Evolutionary conservation across 2,329 filamentous ascomycete genomes (phyloP).

Genomic region (Aspergillus novoparasiticus): DNA sequence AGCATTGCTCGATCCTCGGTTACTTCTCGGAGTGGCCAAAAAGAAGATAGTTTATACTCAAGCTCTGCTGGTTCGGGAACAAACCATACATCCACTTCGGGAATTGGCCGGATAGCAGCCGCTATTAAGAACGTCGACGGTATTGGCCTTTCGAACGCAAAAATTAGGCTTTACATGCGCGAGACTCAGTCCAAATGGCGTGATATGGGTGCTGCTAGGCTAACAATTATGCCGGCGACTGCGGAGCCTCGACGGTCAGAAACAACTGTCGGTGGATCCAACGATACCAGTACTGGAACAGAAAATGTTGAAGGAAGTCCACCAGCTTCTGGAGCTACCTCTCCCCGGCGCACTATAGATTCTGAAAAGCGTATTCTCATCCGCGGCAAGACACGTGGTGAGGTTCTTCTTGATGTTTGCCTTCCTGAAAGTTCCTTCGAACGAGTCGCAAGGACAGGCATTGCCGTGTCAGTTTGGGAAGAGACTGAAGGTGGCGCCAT

Average conservation of each 20-base stretch:
- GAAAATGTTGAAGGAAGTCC: constrained; percentile 27
- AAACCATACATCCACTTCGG: constrained; percentile 57
- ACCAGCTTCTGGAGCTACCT: constrained; percentile 33
- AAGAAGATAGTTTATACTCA: constrained; percentile 61
- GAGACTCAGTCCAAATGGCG: constrained; percentile 80
- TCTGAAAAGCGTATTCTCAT: constrained; percentile 86
- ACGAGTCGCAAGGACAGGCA: constrained; percentile 78
- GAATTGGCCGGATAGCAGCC: constrained; percentile 54
- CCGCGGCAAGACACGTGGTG: constrained; percentile 66
- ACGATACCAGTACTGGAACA: constrained; percentile 29
- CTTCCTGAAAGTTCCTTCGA: constrained; percentile 84
- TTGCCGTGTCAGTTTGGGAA: constrained; percentile 87
- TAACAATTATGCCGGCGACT: constrained; percentile 73
- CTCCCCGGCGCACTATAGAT: constrained; percentile 57
- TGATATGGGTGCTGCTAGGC: constrained; percentile 80
- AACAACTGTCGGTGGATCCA: constrained; percentile 55
- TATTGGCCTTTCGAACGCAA: constrained; percentile 70
- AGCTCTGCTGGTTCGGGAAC: constrained; percentile 51
- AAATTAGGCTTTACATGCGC: constrained; percentile 82
- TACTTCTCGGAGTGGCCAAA: constrained; percentile 56
- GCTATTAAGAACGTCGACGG: constrained; percentile 59
- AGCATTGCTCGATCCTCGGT: constrained; percentile 81
- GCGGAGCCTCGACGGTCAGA: constrained; percentile 34
- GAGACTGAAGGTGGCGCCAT: constrained; percentile 66
- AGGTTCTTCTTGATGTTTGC: constrained; percentile 78